A percentile compares a stretch with the other conserved stretches of the same genome.
Conservation (phyloP, 2,329 filamentous ascomycete species). For the Pseudogymnoascus sp. region DNA sequence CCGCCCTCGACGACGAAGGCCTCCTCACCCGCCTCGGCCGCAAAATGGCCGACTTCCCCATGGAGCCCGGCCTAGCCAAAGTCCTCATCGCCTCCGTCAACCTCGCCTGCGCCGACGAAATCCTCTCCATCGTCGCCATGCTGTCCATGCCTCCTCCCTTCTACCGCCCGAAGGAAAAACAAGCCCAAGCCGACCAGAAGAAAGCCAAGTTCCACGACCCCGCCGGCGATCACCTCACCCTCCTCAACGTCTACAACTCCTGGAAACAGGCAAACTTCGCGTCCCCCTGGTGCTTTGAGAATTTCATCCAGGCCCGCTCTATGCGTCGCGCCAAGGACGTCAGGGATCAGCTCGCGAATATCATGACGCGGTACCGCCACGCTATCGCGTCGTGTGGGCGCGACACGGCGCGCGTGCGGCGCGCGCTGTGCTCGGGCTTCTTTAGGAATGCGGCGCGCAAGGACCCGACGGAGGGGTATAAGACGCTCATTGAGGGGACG, state of each 20-base stretch:
- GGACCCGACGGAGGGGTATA: constrained; percentile 93
- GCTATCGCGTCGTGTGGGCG: constrained; percentile 76
- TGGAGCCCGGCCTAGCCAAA: constrained; percentile 90
- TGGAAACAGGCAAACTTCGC: constrained; percentile 83
- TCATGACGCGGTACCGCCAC: constrained; percentile 88
- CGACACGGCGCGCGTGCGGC: constrained; percentile 78
- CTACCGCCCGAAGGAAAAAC: constrained; percentile 95
- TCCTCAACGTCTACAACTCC: constrained; percentile 94
- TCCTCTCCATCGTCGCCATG: constrained; percentile 92
- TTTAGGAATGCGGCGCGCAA: constrained; percentile 94
- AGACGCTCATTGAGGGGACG: constrained; percentile 91
- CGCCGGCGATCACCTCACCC: constrained; percentile 84
- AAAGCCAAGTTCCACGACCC: constrained; percentile 97
- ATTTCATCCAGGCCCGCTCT: constrained; percentile 87
- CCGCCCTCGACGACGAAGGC: constrained; percentile 89
- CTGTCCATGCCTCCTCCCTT: constrained; percentile 81
- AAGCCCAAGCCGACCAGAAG: constrained; percentile 92
- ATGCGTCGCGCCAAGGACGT: constrained; percentile 91
- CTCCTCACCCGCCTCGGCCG: constrained; percentile 83
- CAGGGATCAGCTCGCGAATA: constrained; percentile 81
- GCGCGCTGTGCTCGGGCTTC: constrained; percentile 86
- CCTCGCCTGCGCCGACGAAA: constrained; percentile 83
- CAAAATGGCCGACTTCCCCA: constrained; percentile 98
- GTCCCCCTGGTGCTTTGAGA: constrained; percentile 92
- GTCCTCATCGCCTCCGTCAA: constrained; percentile 83